Conservation (phyloP, 2,329 filamentous ascomycete species). For the Fusarium udum region DNA sequence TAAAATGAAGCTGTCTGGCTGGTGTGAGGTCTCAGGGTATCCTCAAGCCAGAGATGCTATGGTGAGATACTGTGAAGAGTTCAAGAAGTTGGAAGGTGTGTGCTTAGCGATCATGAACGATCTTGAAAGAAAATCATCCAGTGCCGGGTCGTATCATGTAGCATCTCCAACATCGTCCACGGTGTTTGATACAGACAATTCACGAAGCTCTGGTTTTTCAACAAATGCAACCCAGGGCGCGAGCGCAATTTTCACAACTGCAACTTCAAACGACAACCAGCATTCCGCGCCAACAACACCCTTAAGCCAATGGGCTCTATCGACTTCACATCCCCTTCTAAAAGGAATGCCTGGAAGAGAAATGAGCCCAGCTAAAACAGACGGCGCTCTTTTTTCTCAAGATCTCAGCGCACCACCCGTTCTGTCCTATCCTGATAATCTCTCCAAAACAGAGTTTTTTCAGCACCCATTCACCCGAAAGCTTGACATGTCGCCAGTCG, state of each 20-base stretch:
- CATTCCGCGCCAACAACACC: neutral
- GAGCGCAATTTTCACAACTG: constrained; percentile 12
- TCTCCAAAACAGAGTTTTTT: constrained; percentile 48
- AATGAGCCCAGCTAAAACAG: constrained; percentile 50
- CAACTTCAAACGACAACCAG: constrained; percentile 5
- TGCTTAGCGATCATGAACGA: constrained; percentile 41
- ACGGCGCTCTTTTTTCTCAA: constrained; percentile 48
- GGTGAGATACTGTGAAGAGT: constrained; percentile 46
- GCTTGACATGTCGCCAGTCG: constrained; percentile 41
- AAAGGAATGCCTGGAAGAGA: constrained; percentile 52
- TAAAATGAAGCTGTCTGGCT: constrained; percentile 46
- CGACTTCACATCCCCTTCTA: constrained; percentile 55
- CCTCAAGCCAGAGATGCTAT: constrained; percentile 43
- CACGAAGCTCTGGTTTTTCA: constrained; percentile 7
- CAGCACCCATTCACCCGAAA: constrained; percentile 50
- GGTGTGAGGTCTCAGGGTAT: constrained; percentile 48
- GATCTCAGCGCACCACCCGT: constrained; percentile 45
- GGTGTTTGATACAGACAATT: constrained; percentile 11
- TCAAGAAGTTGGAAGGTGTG: constrained; percentile 47
- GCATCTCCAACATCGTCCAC: constrained; percentile 17
- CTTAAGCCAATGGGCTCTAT: neutral
- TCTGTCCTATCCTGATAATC: constrained; percentile 47
- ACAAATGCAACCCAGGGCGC: neutral
- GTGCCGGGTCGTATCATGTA: neutral
- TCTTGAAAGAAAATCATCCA: constrained; percentile 16